A percentile compares a stretch with the other conserved stretches of the same genome.
phyloP scores from a whole-genome alignment of 2,329 filamentous ascomycete species.

The Hypomyces perniciosus region DNA sequence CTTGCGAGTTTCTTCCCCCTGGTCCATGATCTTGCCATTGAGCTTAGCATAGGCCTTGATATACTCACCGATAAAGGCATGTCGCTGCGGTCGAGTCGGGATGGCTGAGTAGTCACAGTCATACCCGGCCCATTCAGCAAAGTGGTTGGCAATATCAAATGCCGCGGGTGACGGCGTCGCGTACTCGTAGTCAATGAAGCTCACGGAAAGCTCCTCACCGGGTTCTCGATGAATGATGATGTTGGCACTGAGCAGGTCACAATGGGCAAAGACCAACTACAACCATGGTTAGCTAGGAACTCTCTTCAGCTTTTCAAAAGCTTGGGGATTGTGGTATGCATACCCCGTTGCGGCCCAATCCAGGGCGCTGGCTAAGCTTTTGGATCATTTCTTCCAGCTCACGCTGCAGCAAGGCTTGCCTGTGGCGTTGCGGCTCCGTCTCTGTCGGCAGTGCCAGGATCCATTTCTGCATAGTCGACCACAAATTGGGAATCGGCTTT shows the following conservation, averaged over 20 bases:
- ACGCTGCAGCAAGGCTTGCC: conserved; percentile 62
- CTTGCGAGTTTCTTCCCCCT: conserved; percentile 58
- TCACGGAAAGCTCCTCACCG: conserved; percentile 36
- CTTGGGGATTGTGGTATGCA: conserved; percentile 21
- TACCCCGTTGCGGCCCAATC: conserved; percentile 70
- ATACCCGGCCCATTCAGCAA: conserved; percentile 96
- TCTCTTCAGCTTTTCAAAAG: not conserved
- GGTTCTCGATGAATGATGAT: conserved; percentile 66
- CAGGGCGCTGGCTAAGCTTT: conserved; percentile 69
- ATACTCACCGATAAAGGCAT: conserved; percentile 79
- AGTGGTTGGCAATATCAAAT: conserved; percentile 96
- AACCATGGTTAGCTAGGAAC: conserved; percentile 1
- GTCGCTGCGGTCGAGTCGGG: conserved; percentile 70
- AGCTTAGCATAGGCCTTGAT: conserved; percentile 64
- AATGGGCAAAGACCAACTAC: conserved; percentile 86
- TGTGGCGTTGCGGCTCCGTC: conserved; percentile 61
- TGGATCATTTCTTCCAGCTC: conserved; percentile 67
- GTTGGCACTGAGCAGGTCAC: conserved; percentile 93
- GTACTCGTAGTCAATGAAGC: conserved; percentile 99
- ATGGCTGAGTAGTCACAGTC: conserved; percentile 85
- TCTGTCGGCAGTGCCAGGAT: conserved; percentile 73
- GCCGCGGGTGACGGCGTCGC: conserved; percentile 88
- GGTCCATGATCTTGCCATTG: conserved; percentile 38
- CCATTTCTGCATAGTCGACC: conserved; percentile 97
- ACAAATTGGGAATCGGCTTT: conserved; percentile 77